These are phyloP conservation scores for Thielaviopsis populi DNA, from an alignment of 2,329 filamentous ascomycete species.

Conservation along the genomic window DNA sequence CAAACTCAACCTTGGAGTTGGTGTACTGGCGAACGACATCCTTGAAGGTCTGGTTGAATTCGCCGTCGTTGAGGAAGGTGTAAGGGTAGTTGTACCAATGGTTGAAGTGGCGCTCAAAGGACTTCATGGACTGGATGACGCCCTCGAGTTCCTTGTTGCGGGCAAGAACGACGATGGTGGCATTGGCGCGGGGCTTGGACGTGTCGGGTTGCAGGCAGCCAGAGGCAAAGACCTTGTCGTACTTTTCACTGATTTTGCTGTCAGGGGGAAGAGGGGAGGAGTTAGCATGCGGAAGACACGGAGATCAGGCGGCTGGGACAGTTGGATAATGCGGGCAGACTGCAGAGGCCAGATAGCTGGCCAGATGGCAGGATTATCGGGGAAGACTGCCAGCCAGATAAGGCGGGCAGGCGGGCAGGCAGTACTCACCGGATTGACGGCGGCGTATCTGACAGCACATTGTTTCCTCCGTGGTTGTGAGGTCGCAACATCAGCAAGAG, in stretches of 20 bases:
- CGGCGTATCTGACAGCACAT: slow-evolving; percentile 64
- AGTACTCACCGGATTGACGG: slow-evolving; percentile 67
- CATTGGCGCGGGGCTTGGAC: slow-evolving; percentile 70
- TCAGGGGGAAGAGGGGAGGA: slow-evolving; percentile 10
- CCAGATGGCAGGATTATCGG: too few relatives aligned
- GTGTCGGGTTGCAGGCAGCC: slow-evolving; percentile 76
- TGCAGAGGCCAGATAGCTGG: not conserved
- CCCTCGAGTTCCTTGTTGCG: slow-evolving; percentile 93
- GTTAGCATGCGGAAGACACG: not conserved
- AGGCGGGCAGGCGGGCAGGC: not conserved
- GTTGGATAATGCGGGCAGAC: not conserved
- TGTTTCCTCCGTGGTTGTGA: slow-evolving; percentile 60
- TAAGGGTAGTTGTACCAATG: slow-evolving; percentile 98
- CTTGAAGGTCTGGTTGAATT: slow-evolving; percentile 92
- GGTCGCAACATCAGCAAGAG: slow-evolving; percentile 79
- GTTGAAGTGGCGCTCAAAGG: slow-evolving; percentile 97
- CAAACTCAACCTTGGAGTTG: slow-evolving; percentile 78
- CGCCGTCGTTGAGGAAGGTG: slow-evolving; percentile 92
- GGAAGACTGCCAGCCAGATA: too few relatives aligned
- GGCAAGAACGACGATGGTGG: slow-evolving; percentile 87
- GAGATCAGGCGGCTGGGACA: not conserved
- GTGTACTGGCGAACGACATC: slow-evolving; percentile 79
- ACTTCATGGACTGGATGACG: slow-evolving; percentile 92
- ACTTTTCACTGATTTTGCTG: slow-evolving; percentile 91
- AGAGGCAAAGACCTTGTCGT: slow-evolving; percentile 90